Evolutionary conservation across 768 basidiomycete genomes (phyloP), one percentile per base, ranked within the genome.

Genomic region (Podaxis sp.): DNA sequence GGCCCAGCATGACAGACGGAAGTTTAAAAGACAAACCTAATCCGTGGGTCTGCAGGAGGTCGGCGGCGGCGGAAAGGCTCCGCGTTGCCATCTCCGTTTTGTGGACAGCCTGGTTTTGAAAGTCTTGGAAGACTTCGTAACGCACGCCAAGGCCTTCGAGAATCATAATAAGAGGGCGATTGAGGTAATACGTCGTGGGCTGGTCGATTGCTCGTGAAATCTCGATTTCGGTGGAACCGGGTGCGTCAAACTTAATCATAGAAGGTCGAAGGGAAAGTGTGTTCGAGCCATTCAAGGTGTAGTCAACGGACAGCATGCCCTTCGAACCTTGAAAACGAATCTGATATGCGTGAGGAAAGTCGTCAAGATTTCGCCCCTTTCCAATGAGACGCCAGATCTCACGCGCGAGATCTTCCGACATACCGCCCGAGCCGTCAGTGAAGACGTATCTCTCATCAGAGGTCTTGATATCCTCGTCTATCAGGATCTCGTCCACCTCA

Each of bases 401-500:
- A 3, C 70, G 66, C 0, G 86, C 85, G 19, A 90, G 69, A 17
- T 82, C 77, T 6, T 70, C 71, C 1, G 87, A 88, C 64, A 88
- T 81, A 1, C 80, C 84, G 0, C 89, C 90, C 26, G 87, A 84
- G 12, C 89, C 89, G 68, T 91, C 90, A 0, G 89, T 89, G 71
- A 88, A 89, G 57, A 74, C 72, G 64, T 80, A 84, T 17, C 72
- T 76, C 28, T 64, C 66, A 48, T 70, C 65, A 52, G 64, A 24
- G 1, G 74, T 67, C 15, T 63, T 61, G 51, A 80, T 78, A 59
- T 85, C 82, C 0, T 65, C 54, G 0, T 72, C 55, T 1, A 67
- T 42, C 36, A 79, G 67, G 28, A 88, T 80, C 70, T 89, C 85
- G 11, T 78, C 73, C 0, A 79, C 67, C 22, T 73, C 66, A 15